Conservation (phyloP, 352 stramenopile species). For the Globisporangium spinosum region DNA sequence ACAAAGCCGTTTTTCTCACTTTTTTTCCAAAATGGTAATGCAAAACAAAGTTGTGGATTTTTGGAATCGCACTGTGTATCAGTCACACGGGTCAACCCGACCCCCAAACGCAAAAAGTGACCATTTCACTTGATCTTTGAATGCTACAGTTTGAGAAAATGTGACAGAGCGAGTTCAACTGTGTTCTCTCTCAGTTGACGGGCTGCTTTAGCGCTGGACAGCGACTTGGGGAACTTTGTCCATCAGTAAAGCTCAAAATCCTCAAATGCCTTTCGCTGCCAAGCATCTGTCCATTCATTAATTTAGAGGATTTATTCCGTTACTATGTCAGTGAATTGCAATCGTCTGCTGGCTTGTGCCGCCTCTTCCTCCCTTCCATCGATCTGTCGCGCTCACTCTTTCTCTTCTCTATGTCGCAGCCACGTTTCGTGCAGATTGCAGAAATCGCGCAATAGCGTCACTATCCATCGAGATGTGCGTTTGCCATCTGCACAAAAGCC, state of each 20-base stretch:
- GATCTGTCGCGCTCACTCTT: background rate
- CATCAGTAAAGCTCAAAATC: too few relatives aligned
- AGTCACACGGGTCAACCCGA: background rate
- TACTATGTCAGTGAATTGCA: too few relatives aligned
- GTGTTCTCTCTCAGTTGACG: background rate
- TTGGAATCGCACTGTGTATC: background rate
- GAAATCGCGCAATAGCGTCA: constrained; percentile 1
- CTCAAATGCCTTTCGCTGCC: too few relatives aligned
- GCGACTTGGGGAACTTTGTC: too few relatives aligned
- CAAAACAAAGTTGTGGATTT: background rate
- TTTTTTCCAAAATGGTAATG: too few relatives aligned
- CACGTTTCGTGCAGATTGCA: background rate
- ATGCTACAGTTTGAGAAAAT: background rate
- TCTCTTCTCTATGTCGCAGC: background rate
- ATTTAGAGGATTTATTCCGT: background rate
- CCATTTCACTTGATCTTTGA: background rate
- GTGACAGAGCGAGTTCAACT: background rate
- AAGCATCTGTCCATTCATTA: background rate
- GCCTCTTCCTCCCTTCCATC: background rate
- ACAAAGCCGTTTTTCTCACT: too few relatives aligned
- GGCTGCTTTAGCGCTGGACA: too few relatives aligned
- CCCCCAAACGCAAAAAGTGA: background rate
- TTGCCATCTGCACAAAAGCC: background rate
- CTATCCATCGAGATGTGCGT: background rate
- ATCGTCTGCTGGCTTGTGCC: background rate